phyloP scores from a whole-genome alignment of 202 grass and related monocot species.

The Setaria italica region DNA sequence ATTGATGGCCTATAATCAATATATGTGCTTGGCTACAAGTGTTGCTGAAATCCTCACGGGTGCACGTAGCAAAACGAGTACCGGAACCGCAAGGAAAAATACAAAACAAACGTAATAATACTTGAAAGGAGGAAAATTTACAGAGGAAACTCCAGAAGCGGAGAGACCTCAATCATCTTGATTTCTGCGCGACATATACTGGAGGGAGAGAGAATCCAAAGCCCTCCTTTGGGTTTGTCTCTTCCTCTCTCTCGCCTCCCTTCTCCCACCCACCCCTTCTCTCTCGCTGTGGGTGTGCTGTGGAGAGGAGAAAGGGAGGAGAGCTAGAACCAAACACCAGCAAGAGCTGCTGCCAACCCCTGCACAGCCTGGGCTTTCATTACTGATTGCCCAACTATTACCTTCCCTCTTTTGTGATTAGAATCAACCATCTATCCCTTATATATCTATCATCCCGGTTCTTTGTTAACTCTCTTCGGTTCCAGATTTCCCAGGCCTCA shows the following conservation, averaged over 20 bases:
- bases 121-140: slow-evolving; percentile 43
- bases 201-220: slow-evolving; percentile 74
- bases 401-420: slow-evolving; percentile 57
- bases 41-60: neutral
- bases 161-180: slow-evolving; percentile 53
- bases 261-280: slow-evolving; percentile 56
- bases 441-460: slow-evolving; percentile 44
- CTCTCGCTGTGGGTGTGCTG: slow-evolving; percentile 50
- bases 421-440: slow-evolving; percentile 53
- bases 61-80: slow-evolving; percentile 18
- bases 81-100: neutral
- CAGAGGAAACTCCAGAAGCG: slow-evolving; percentile 47
- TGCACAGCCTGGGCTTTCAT: slow-evolving; percentile 81
- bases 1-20: neutral
- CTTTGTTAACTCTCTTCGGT: slow-evolving; percentile 46
- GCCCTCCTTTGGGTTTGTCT: slow-evolving; percentile 76
- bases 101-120: slow-evolving; percentile 25
- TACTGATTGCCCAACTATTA: slow-evolving; percentile 65
- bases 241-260: slow-evolving; percentile 51
- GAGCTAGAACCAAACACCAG: slow-evolving; percentile 54
- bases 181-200: slow-evolving; percentile 72
- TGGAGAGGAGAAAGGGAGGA: slow-evolving; percentile 53
- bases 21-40: neutral
- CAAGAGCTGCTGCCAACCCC: slow-evolving; percentile 68
- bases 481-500: slow-evolving; percentile 52